Evolutionary conservation across 2,329 filamentous ascomycete genomes (phyloP).

Genomic region (Trichoderma guizhouense): DNA sequence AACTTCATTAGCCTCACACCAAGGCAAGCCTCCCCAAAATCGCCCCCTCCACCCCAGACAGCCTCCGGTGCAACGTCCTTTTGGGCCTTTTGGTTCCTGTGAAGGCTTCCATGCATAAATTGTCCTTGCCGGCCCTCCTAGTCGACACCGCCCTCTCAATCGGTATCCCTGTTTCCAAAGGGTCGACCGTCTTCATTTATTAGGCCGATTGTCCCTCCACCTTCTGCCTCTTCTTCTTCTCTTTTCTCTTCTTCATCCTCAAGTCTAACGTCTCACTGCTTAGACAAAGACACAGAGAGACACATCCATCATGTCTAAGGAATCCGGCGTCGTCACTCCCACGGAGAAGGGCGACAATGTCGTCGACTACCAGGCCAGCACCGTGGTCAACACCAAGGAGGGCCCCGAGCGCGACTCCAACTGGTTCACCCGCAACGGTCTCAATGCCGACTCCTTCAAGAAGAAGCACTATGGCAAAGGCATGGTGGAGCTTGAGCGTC

Average conservation of each 20-base stretch:
- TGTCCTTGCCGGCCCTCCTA: slow-evolving; percentile 10
- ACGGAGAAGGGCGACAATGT: slow-evolving; percentile 23
- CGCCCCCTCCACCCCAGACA: slow-evolving; percentile 15
- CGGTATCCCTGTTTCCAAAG: slow-evolving; percentile 18
- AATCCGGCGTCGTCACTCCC: slow-evolving; percentile 8
- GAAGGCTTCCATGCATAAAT: slow-evolving; percentile 20
- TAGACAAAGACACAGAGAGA: slow-evolving; percentile 9
- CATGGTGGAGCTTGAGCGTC: slow-evolving; percentile 37
- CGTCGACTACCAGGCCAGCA: slow-evolving; percentile 14
- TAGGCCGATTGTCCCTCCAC: neutral
- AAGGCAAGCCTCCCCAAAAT: slow-evolving; percentile 8
- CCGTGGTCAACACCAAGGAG: slow-evolving; percentile 18
- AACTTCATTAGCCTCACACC: slow-evolving; percentile 18
- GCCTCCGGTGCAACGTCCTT: slow-evolving; percentile 17
- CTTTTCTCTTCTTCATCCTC: neutral
- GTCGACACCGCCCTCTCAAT: slow-evolving; percentile 10
- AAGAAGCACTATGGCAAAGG: slow-evolving; percentile 33
- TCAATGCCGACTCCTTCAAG: slow-evolving; percentile 39
- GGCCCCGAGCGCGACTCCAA: slow-evolving; percentile 27
- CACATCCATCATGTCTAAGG: slow-evolving; percentile 17
- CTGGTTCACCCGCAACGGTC: slow-evolving; percentile 38
- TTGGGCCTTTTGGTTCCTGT: slow-evolving; percentile 13
- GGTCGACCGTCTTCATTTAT: slow-evolving; percentile 5
- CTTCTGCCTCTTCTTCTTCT: neutral
- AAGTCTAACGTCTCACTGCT: slow-evolving; percentile 22